Percentiles rank a stretch among this genome's conserved stretches.
Evolutionary conservation across 495 filamentous ascomycete genomes (phyloP).

Genomic region (Tuber brumale): DNA sequence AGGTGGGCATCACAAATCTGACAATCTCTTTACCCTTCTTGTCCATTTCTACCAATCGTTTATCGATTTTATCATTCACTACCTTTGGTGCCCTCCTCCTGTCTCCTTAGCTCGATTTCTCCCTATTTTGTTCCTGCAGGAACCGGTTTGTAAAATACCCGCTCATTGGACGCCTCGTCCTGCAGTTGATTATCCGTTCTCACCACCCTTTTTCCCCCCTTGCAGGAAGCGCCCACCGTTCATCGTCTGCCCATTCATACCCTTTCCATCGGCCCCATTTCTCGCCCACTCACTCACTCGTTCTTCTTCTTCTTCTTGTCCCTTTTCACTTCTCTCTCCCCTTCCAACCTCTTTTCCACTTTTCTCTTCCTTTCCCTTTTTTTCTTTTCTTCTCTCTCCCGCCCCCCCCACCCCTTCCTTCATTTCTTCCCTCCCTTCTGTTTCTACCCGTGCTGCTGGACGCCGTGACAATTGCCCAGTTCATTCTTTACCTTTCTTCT

Average conservation of each 20-base stretch:
- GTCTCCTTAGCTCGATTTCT: background rate
- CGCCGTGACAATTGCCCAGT: slow-evolving; percentile 18
- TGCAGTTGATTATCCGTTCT: background rate
- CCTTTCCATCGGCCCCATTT: background rate
- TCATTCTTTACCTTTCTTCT: slow-evolving; percentile 23
- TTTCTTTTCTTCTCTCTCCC: background rate
- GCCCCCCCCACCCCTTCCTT: background rate
- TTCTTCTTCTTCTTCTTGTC: background rate
- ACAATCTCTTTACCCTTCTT: background rate
- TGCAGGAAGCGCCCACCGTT: background rate
- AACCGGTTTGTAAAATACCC: background rate
- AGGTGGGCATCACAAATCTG: background rate
- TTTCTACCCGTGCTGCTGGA: slow-evolving; percentile 13
- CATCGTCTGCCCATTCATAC: slow-evolving; percentile 1
- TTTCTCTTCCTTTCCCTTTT: slow-evolving; percentile 4
- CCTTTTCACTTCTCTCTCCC: slow-evolving; percentile 6
- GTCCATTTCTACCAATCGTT: background rate
- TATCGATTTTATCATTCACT: background rate
- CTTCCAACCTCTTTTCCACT: slow-evolving; percentile 4
- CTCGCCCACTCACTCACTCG: no score
- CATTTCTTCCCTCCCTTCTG: slow-evolving; percentile 4
- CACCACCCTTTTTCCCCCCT: background rate
- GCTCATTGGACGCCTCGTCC: background rate
- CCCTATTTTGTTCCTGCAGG: background rate
- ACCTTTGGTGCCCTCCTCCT: background rate